phyloP scores from a whole-genome alignment of 352 stramenopile genomes.

The Phytophthora capsici region DNA sequence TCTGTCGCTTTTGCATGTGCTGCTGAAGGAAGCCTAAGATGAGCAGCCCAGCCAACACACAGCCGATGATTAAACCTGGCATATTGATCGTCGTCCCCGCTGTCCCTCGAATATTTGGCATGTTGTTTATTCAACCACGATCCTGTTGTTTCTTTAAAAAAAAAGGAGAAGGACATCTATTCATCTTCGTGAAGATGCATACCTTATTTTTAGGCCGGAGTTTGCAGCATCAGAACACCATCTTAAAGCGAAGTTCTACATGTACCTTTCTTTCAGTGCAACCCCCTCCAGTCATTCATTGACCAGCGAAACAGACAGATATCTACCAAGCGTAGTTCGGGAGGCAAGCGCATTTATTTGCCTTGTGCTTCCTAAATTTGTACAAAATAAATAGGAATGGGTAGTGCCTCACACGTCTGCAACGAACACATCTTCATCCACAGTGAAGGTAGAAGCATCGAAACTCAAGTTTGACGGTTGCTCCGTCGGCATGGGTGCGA shows the following conservation, averaged over 20 bases:
- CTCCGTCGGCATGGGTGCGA: slow-evolving; percentile 19
- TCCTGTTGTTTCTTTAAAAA: neutral
- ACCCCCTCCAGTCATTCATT: too few species aligned
- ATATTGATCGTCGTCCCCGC: slow-evolving; percentile 33
- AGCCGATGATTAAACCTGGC: slow-evolving; percentile 49
- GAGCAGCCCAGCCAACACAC: slow-evolving; percentile 44
- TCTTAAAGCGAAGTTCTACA: too few species aligned
- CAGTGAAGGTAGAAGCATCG: slow-evolving; percentile 24
- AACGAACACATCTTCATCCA: slow-evolving; percentile 43
- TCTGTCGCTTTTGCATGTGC: slow-evolving; percentile 38
- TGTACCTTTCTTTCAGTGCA: too few species aligned
- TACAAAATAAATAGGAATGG: slow-evolving; percentile 38
- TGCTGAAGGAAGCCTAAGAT: slow-evolving; percentile 49
- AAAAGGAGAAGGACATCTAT: neutral
- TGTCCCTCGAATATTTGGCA: slow-evolving; percentile 49
- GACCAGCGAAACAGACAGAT: too few species aligned
- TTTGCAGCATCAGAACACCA: too few species aligned
- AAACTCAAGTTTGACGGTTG: slow-evolving; percentile 23
- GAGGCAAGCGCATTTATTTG: slow-evolving; percentile 21
- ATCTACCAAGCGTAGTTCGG: neutral
- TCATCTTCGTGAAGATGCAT: neutral
- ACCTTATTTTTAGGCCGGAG: slow-evolving; percentile 21
- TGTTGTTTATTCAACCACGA: slow-evolving; percentile 14
- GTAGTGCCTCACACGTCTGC: slow-evolving; percentile 33
- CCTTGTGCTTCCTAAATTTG: slow-evolving; percentile 15